phyloP scores from a whole-genome alignment of 768 basidiomycete genomes.

The Boletus speciosus region DNA sequence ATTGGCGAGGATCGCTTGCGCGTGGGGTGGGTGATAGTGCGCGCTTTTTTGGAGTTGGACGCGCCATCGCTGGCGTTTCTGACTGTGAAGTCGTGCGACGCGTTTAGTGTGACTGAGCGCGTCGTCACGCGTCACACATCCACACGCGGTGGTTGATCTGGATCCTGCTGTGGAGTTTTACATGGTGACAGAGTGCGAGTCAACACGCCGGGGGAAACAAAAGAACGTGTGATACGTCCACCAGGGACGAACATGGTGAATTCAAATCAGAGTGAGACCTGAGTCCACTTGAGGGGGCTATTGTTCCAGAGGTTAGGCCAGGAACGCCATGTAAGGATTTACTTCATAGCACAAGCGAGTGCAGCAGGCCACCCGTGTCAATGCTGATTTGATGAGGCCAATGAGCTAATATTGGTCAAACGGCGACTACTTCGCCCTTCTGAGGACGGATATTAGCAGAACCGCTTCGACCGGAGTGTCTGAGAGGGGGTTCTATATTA shows the following conservation, averaged over 20 bases:
- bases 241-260: not conserved
- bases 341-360: not conserved
- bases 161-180: not conserved
- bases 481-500: not conserved
- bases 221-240: not conserved
- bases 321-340: not conserved
- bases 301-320: not conserved
- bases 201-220: not conserved
- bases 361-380: not conserved
- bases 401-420: not conserved
- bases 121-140: conserved; percentile 24
- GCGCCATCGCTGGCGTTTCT: conserved; percentile 30
- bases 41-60: conserved; percentile 31
- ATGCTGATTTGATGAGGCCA: not conserved
- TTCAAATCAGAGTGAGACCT: not conserved
- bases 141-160: not conserved
- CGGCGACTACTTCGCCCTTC: not conserved
- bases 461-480: not conserved
- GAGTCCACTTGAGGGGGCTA: not conserved
- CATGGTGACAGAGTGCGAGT: not conserved
- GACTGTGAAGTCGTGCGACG: conserved; percentile 18
- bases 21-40: conserved; percentile 25
- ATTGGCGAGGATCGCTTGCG: conserved; percentile 38
- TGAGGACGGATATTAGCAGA: not conserved
- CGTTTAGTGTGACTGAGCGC: conserved; percentile 23